Evolutionary conservation across 495 filamentous ascomycete genomes (phyloP).

Genomic region (Jackrogersella multiformis): DNA sequence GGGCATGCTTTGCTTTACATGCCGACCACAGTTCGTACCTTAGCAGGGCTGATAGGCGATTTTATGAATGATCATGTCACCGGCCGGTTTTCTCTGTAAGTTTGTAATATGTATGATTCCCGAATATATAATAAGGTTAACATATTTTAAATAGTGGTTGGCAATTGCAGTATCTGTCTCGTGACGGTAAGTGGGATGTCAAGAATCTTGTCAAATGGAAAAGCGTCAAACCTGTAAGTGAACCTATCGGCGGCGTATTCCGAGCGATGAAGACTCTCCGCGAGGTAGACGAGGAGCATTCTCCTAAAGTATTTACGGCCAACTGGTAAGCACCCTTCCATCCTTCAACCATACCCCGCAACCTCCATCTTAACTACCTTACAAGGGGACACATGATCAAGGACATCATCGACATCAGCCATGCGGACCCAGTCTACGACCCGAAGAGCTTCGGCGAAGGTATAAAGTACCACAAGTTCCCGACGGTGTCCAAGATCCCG

Average conservation of each 20-base stretch:
- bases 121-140: slow-evolving; percentile 3
- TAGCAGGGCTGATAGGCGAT: slow-evolving; percentile 82
- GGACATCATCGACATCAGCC: slow-evolving; percentile 86
- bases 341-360: no score
- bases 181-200: slow-evolving; percentile 95
- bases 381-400: slow-evolving; percentile 64
- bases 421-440: slow-evolving; percentile 86
- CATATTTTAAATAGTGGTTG: slow-evolving; percentile 63
- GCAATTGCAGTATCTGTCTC: slow-evolving; percentile 87
- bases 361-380: neutral
- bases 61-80: slow-evolving; percentile 81
- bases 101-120: neutral
- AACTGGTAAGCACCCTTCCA: slow-evolving; percentile 58
- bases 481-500: slow-evolving; percentile 91
- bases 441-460: slow-evolving; percentile 79
- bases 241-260: slow-evolving; percentile 78
- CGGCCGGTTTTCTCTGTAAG: slow-evolving; percentile 71
- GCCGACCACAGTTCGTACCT: slow-evolving; percentile 74
- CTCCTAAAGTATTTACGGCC: slow-evolving; percentile 74
- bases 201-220: slow-evolving; percentile 96
- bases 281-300: slow-evolving; percentile 85
- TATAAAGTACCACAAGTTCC: slow-evolving; percentile 85
- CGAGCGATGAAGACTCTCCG: slow-evolving; percentile 88
- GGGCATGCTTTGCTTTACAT: slow-evolving; percentile 87
- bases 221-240: slow-evolving; percentile 77